Evolutionary conservation across 1,139 yeast genomes (phyloP).

Genomic region (Yamadazyma buinensis): DNA sequence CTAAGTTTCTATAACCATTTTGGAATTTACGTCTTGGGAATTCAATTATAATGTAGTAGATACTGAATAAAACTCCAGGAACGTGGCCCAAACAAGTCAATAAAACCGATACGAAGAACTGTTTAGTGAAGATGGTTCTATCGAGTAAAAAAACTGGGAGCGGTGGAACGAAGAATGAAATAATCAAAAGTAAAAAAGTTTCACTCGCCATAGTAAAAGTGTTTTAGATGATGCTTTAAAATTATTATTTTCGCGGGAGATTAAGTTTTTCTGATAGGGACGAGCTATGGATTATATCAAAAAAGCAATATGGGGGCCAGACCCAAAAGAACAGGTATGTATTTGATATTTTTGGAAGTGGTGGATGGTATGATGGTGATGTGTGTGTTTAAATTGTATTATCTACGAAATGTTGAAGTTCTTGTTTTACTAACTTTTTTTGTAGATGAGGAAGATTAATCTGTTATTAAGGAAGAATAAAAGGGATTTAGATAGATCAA

Average conservation of each 20-base stretch:
- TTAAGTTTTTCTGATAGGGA: not conserved
- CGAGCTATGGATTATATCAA: slow-evolving; percentile 66
- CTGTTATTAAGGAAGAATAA: slow-evolving; percentile 78
- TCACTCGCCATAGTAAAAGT: slow-evolving; percentile 8
- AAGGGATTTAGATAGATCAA: slow-evolving; percentile 72
- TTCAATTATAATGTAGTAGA: slow-evolving; percentile 28
- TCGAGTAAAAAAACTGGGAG: slow-evolving; percentile 33
- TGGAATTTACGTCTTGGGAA: slow-evolving; percentile 14
- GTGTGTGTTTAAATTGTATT: no score
- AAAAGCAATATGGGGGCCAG: slow-evolving; percentile 92
- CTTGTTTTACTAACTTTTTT: not conserved
- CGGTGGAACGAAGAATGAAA: slow-evolving; percentile 39
- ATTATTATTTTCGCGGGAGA: not conserved
- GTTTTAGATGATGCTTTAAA: not conserved
- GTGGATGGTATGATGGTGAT: no score
- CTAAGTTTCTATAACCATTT: slow-evolving; percentile 20
- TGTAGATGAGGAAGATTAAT: slow-evolving; percentile 74
- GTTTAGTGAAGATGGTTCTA: slow-evolving; percentile 29
- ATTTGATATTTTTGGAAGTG: no score
- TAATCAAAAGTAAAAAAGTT: slow-evolving; percentile 24
- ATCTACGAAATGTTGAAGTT: no score
- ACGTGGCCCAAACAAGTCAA: slow-evolving; percentile 38
- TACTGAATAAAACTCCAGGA: slow-evolving; percentile 34
- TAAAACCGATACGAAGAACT: slow-evolving; percentile 30
- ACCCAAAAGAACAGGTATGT: slow-evolving; percentile 82